A percentile compares a stretch with the other conserved stretches of the same genome.
Conservation (phyloP, 2,329 filamentous ascomycete genomes). For the Xylaria polymorpha region DNA sequence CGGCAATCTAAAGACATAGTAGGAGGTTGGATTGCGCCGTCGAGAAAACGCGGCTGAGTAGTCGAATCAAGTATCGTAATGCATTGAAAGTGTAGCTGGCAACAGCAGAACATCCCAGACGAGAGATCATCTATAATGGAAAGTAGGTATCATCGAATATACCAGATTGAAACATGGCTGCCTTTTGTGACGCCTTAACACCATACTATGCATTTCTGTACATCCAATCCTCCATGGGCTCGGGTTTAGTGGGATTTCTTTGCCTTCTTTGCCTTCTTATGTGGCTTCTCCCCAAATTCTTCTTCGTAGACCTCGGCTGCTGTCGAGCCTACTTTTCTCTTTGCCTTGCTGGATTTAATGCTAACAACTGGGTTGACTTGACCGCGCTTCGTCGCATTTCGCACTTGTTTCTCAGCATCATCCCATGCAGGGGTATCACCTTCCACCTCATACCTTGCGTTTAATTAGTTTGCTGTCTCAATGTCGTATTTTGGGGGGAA, state of each 20-base stretch:
- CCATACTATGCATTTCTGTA: conserved; percentile 35
- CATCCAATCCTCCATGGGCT: conserved; percentile 7
- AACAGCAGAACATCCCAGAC: background rate
- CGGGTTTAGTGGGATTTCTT: conserved; percentile 58
- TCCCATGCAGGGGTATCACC: conserved; percentile 71
- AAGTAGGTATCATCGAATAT: conserved; percentile 22
- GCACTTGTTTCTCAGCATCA: conserved; percentile 80
- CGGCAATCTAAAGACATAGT: conserved; percentile 7
- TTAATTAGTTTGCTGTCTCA: conserved; percentile 22
- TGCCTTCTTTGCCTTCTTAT: conserved; percentile 63
- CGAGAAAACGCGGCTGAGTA: background rate
- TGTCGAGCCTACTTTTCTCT: conserved; percentile 75
- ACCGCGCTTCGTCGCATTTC: conserved; percentile 64
- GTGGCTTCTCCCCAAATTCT: conserved; percentile 62
- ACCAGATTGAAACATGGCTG: conserved; percentile 5
- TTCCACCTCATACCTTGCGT: conserved; percentile 72
- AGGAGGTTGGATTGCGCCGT: background rate
- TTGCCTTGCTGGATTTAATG: conserved; percentile 80
- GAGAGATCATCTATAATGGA: background rate
- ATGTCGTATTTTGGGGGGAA: conserved; percentile 9
- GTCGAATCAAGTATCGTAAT: background rate
- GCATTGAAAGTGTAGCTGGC: too few relatives aligned
- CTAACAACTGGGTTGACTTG: conserved; percentile 75
- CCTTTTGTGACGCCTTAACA: conserved; percentile 35
- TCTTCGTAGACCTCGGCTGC: conserved; percentile 73